Base-by-base conservation (phyloP, 1,284 basidiomycete genomes). In the Irpex sp. region DNA sequence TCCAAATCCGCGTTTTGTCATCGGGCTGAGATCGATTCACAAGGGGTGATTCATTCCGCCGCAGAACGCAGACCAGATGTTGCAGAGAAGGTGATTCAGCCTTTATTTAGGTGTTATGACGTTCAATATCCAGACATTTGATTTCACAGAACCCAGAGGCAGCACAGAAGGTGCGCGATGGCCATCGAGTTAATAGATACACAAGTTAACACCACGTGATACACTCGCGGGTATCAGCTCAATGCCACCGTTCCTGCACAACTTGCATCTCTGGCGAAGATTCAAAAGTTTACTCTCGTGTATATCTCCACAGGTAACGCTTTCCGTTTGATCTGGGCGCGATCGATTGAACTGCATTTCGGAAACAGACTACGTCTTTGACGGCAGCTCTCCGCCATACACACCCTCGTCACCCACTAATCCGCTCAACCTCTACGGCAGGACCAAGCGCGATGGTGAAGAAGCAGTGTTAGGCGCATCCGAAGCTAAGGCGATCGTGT, bases 41-140 rank as follows among this genome's bases (percentile, higher is more conserved):
- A 61, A 90, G 89, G 89, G 87, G 83, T 94, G 33, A 85, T 95
- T 19, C 93, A 94, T 69, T 93, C 92, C 67, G 93, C 93, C 13
- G 93, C 93, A 3, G 93, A 94, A 74, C 79, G 93, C 62, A 79
- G 92, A 57, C 92, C 93, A 1, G 92, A 94, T 70, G 89, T 91
- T 31, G 92, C 90, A 61, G 89, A 92, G 72, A 89, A 88, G 79
- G 90, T 89, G 64, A 53, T 36, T 15, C 0, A 26, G 46, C 51
- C 47, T 15, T 9, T 7, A 5, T 33, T 58, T 31, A 26, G 13
- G 26, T 31, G 31, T 35, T 4, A 26, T 26, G 11, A 31, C 11
- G 13, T 57, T 60, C 15, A 6, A 46, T 57, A 61, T 33, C 19
- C n/a, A 47, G 57, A 55, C 31, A 33, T 33, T 5, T 8, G 5